Evolutionary conservation across 2,329 filamentous ascomycete species (phyloP).

Genomic region (Xylaria polymorpha): DNA sequence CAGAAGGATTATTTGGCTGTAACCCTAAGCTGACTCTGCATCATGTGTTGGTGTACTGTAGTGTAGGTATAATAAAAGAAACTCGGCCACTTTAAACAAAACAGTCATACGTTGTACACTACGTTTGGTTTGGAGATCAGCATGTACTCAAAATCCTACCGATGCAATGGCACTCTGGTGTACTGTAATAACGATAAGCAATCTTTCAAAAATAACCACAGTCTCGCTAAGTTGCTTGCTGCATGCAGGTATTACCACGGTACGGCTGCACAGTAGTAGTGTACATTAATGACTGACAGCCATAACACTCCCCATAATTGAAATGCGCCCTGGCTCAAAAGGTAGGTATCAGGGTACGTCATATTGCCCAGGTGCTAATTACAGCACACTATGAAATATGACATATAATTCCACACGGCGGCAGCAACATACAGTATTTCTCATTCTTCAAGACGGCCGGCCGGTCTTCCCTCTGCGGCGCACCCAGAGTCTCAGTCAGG

Average conservation of each 20-base stretch:
- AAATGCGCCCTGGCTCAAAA: not conserved
- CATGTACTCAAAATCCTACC: conserved; percentile 26
- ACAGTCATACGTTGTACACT: conserved; percentile 23
- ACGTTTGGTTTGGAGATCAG: conserved; percentile 11
- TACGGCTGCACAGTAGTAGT: not conserved
- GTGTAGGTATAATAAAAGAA: conserved; percentile 36
- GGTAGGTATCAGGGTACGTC: not conserved
- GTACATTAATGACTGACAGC: not conserved
- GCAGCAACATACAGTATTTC: too few relatives aligned
- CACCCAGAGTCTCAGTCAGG: not conserved
- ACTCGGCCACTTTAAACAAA: conserved; percentile 17
- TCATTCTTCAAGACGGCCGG: too few relatives aligned
- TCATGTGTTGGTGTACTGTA: too few relatives aligned
- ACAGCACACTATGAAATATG: not conserved
- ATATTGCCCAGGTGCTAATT: not conserved
- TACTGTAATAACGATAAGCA: conserved; percentile 12
- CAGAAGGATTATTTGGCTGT: conserved; percentile 32
- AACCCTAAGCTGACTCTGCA: conserved; percentile 37
- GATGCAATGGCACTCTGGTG: conserved; percentile 16
- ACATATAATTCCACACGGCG: too few relatives aligned
- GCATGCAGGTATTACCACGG: not conserved
- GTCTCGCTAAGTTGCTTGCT: conserved; percentile 1
- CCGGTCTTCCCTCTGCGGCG: not conserved
- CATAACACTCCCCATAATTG: not conserved
- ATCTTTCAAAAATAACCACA: conserved; percentile 9